Evolutionary conservation across 352 stramenopile genomes (phyloP).

Genomic region (Globisporangium nodosum): DNA sequence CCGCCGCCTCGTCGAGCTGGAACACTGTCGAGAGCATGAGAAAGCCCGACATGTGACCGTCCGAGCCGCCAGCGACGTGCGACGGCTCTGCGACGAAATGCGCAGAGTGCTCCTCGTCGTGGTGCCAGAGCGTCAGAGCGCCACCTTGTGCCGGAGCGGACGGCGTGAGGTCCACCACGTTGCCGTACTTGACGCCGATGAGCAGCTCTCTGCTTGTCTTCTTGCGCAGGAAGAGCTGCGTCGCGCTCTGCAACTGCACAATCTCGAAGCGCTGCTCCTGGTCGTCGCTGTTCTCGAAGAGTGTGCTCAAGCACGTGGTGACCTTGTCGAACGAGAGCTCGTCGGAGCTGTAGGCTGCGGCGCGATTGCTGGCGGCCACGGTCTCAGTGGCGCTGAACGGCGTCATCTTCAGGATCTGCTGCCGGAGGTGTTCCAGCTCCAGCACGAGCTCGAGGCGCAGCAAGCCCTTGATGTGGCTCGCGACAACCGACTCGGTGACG

Average conservation of each 20-base stretch:
- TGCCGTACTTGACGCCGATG: constrained; percentile 31
- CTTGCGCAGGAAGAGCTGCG: constrained; percentile 38
- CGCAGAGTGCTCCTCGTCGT: constrained; percentile 7
- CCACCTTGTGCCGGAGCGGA: too few species aligned
- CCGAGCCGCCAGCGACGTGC: constrained; percentile 23
- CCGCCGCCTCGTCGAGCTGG: constrained; percentile 41
- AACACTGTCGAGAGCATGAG: constrained; percentile 59
- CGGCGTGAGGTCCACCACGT: constrained; percentile 19
- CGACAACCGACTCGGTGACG: constrained; percentile 14
- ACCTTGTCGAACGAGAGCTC: constrained; percentile 21
- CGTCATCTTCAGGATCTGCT: constrained; percentile 48
- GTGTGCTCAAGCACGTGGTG: constrained; percentile 25
- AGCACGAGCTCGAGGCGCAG: constrained; percentile 44
- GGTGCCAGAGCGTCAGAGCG: not conserved
- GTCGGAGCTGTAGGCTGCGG: not conserved
- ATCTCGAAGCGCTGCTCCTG: constrained; percentile 40
- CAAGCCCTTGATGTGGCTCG: constrained; percentile 32
- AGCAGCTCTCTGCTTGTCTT: constrained; percentile 41
- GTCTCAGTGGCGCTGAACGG: constrained; percentile 20
- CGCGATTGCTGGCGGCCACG: not conserved
- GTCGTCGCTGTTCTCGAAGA: constrained; percentile 27
- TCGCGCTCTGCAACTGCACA: constrained; percentile 26
- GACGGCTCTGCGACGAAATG: constrained; percentile 61
- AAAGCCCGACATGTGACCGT: constrained; percentile 65
- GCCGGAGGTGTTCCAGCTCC: constrained; percentile 55